Evolutionary conservation across 2,329 filamentous ascomycete species (phyloP).

Genomic region (Beauveria pseudobassiana): DNA sequence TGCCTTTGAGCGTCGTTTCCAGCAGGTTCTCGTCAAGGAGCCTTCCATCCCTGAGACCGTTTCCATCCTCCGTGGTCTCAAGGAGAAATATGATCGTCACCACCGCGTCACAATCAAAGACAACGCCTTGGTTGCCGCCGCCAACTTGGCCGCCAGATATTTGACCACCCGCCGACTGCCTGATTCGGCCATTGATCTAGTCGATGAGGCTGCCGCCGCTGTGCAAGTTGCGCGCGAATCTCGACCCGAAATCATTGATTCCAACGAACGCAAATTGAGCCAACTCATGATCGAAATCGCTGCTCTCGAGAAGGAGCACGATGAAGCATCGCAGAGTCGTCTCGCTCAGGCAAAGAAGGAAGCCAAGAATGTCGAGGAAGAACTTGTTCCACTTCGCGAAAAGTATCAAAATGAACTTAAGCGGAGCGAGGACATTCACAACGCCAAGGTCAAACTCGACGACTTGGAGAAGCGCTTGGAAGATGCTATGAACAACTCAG

Average conservation of each 20-base stretch:
- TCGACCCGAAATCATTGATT: slow-evolving; percentile 92
- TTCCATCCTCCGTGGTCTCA: slow-evolving; percentile 95
- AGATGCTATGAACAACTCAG: slow-evolving; percentile 80
- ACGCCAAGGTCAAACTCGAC: slow-evolving; percentile 92
- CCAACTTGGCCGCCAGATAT: slow-evolving; percentile 88
- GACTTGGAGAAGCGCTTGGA: slow-evolving; percentile 85
- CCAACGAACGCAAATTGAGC: slow-evolving; percentile 78
- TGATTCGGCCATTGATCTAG: slow-evolving; percentile 92
- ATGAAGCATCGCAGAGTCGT: slow-evolving; percentile 81
- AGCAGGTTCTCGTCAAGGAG: slow-evolving; percentile 96
- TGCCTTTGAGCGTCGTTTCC: slow-evolving; percentile 96
- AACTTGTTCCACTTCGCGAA: slow-evolving; percentile 82
- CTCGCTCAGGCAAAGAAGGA: slow-evolving; percentile 79
- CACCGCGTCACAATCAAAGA: slow-evolving; percentile 97
- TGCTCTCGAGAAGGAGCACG: slow-evolving; percentile 86
- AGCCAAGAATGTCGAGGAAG: slow-evolving; percentile 89
- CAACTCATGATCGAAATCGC: slow-evolving; percentile 98
- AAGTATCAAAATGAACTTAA: slow-evolving; percentile 94
- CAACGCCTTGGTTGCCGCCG: slow-evolving; percentile 81
- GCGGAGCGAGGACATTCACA: slow-evolving; percentile 84
- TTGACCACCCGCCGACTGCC: slow-evolving; percentile 85
- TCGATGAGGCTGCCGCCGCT: slow-evolving; percentile 95
- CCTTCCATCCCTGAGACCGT: slow-evolving; percentile 82
- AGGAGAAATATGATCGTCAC: slow-evolving; percentile 96
- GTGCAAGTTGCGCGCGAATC: slow-evolving; percentile 93